Base-by-base conservation (phyloP, 371 early-diverging fungal genomes). In the Massospora cicadina region DNA sequence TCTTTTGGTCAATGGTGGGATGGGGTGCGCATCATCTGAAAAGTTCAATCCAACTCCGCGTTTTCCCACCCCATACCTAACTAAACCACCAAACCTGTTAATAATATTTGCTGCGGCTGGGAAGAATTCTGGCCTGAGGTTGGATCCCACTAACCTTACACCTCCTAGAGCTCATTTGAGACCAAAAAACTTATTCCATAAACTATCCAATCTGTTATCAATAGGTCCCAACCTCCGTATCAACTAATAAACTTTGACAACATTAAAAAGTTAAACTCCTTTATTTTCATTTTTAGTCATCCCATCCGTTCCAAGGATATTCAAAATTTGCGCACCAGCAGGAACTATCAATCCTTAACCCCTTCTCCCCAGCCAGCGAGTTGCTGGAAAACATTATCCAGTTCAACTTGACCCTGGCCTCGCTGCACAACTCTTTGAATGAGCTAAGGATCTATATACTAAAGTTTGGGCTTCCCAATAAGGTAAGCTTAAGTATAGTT, bases 391-490 rank as follows among this genome's bases (percentile, higher is more conserved):
- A 43, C 17, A 7, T 62, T 23, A 62, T 43, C 24, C 12, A 54
- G 43, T 24, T 13, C 21, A 31, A 62, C 43, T 31, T 54, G 3
- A 62, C 62, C 12, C 62, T 54, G n/a, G 62, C 31, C 10, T 62
- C 33, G 13, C 26, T 62, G 17, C 23, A 31, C 43, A 28, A 31
- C 25, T 33, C 33, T 33, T 43, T 62, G 53, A 31, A 62, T 33
- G 62, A 62, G 43, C 26, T 62, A 31, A 24, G 62, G 12, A 24
- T 62, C 17, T 54, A 62, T 33, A 33, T 62, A 33, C 25, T 62
- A 5, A 62, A 30, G 53, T 62, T 62, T 33, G 62, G 62, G 21
- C 24, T 62, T 33, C 62, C 62, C 5, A 33, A n/a, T n/a, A 54
- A 62, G 43, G 62, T 33, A 33, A 62, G 7, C 21, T 24, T 7